A percentile compares a stretch with the other conserved stretches of the same genome.
phyloP scores from a whole-genome alignment of 83 land plant species.

The Thuja plicata region DNA sequence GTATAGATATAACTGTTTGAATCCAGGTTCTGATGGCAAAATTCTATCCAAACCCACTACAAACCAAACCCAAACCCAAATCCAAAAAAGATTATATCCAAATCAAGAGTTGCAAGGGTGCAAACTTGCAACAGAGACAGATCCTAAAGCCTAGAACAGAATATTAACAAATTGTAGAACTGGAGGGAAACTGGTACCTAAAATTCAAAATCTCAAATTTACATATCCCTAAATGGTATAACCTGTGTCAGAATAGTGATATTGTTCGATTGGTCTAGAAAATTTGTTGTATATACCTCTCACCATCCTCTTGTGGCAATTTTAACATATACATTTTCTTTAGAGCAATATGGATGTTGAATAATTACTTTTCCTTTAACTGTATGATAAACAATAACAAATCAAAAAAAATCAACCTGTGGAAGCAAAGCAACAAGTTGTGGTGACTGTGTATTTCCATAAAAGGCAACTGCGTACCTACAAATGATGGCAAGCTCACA shows the following conservation, averaged over 20 bases:
- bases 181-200: background rate
- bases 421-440: slow-evolving; percentile 92
- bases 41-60: too few relatives aligned
- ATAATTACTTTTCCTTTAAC: background rate
- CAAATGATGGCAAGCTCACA: slow-evolving; percentile 12
- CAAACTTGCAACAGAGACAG: too few relatives aligned
- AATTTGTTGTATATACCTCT: background rate
- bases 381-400: background rate
- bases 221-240: background rate
- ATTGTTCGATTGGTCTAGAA: background rate
- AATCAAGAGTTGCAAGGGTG: too few relatives aligned
- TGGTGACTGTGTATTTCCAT: slow-evolving; percentile 59
- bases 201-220: background rate
- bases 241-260: background rate
- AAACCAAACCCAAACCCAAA: too few relatives aligned
- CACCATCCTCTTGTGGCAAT: background rate
- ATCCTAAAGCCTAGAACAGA: background rate
- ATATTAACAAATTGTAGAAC: background rate
- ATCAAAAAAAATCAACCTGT: slow-evolving; percentile 48
- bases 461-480: slow-evolving; percentile 94
- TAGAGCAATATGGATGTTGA: background rate
- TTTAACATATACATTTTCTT: background rate
- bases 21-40: too few relatives aligned
- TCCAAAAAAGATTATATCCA: too few relatives aligned
- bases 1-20: too few relatives aligned